These are phyloP conservation scores for Sugiyamaella chiloensis DNA, from an alignment of 805 yeast species.

Conservation along the genomic window DNA sequence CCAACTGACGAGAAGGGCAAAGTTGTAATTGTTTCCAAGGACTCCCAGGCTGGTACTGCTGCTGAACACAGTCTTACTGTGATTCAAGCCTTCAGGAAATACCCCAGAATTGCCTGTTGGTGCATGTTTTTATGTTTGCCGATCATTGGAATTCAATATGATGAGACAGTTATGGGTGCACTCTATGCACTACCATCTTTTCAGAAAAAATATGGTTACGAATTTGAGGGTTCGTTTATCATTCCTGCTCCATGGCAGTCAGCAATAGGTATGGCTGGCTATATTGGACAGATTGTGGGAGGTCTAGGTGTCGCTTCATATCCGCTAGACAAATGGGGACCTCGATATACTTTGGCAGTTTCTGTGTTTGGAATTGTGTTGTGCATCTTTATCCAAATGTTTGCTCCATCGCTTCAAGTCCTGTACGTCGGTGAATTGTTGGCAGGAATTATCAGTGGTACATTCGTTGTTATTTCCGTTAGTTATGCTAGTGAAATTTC, in stretches of 20 bases:
- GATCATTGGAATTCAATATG: conserved; percentile 49
- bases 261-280: conserved; percentile 22
- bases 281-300: conserved; percentile 39
- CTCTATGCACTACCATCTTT: conserved; percentile 46
- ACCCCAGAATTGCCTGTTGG: conserved; percentile 46
- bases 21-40: background rate
- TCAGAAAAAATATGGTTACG: conserved; percentile 39
- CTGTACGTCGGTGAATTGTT: conserved; percentile 38
- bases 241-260: conserved; percentile 45
- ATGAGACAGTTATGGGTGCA: conserved; percentile 36
- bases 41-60: conserved; percentile 16
- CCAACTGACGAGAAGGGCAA: background rate
- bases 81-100: conserved; percentile 36
- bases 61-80: conserved; percentile 29
- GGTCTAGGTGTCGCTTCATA: conserved; percentile 39
- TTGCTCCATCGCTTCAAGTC: conserved; percentile 39
- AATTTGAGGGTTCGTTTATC: conserved; percentile 28
- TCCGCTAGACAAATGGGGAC: conserved; percentile 44
- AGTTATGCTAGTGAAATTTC: conserved; percentile 54
- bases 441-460: conserved; percentile 48
- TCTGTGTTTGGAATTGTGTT: conserved; percentile 30
- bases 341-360: conserved; percentile 38
- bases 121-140: conserved; percentile 42
- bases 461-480: conserved; percentile 46
- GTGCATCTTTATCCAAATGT: conserved; percentile 41